Evolutionary conservation across 345 rosid species (phyloP), one percentile per base, ranked within the genome.

Genomic region (Zanthoxylum bungeanum): DNA sequence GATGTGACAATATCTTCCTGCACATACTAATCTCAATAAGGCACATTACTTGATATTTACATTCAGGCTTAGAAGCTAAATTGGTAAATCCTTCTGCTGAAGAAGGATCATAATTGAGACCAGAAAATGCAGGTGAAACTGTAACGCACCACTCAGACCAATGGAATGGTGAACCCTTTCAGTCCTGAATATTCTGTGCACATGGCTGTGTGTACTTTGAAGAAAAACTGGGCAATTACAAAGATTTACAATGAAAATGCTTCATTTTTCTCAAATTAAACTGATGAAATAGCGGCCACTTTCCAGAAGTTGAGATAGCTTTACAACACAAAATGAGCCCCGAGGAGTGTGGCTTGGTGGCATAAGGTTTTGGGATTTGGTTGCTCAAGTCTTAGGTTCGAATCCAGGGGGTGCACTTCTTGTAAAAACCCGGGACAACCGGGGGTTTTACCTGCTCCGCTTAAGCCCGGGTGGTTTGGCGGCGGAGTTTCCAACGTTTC

Each of bases 1-100:
- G 81, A 87, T 16, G 77, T 16, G 51, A 92, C 74, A 71, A 95
- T 77, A 71, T 95, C 99, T 84, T 95, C 99, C 99, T 95, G 85
- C 77, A 79, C 9, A 28, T 58, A 68, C 40, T 33, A 44, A 60
- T 57, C 60, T 66, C 57, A 68, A n/a, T n/a, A 69, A 79, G 59
- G 5, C 24, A 39, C 31, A 42, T 16, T 3, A 53, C 12, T 53
- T 52, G 4, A n/a, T n/a, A n/a, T 22, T 21, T 24, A 50, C 12
- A 51, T n/a, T 33, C 11, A 57, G 37, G 30, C n/a, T 31, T 17
- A 21, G 30, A 56, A 56, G 9, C 2, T 21, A 60, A 52, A 61
- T 14, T 25, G 14, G 50, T 28, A 59, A 3, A 24, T 9, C 55
- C 19, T 40, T 31, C 40, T 70, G 56, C 36, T 1, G 25, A 21